Evolutionary conservation across 2,329 filamentous ascomycete species (phyloP), one percentile per base, ranked within the genome.

Genomic region (Penicillium hordei): DNA sequence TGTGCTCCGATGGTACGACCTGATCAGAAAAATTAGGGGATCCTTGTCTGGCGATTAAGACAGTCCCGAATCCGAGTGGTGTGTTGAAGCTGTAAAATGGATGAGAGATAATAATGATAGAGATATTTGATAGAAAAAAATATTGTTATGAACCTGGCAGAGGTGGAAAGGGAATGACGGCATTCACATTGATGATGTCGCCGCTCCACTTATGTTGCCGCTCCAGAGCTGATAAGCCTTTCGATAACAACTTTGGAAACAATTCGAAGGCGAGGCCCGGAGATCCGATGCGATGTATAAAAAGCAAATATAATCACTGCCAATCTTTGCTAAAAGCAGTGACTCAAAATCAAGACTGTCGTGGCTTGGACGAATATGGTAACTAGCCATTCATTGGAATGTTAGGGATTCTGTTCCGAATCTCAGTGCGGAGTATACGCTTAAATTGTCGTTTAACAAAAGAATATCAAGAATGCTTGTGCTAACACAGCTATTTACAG

Each of bases 121-220:
- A 23, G 8, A 43, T 6, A 34, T 9, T 33, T 19, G 29, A n/a
- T 21, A 38, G 5, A 10, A 8, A 6, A 13, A 38, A 2, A 15
- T 12, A 13, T 48, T n/a, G 15, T 23, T 50, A 23, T 50, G 48
- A 43, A 49, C 52, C 36, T 40, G 52, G 52, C 44, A 42, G 27
- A 55, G 52, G 43, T 52, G 42, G 34, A 42, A 49, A 52, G 50
- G 50, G 52, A 48, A 60, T 67, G 65, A 67, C 61, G 62, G 54
- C 61, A 62, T 67, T 52, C 42, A 42, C 29, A 54, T 33, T 60
- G 55, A 65, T 66, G 64, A 65, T 65, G 64, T 65, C 63, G 63
- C 63, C 63, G 58, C 61, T 66, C 63, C 64, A 66, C 64, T 56
- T 44, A 55, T 58, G 43, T 58, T 48, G 44, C 56, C 56, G 45